Evolutionary conservation across 1,139 yeast genomes (phyloP).

Genomic region (Blastobotrys indianensis): DNA sequence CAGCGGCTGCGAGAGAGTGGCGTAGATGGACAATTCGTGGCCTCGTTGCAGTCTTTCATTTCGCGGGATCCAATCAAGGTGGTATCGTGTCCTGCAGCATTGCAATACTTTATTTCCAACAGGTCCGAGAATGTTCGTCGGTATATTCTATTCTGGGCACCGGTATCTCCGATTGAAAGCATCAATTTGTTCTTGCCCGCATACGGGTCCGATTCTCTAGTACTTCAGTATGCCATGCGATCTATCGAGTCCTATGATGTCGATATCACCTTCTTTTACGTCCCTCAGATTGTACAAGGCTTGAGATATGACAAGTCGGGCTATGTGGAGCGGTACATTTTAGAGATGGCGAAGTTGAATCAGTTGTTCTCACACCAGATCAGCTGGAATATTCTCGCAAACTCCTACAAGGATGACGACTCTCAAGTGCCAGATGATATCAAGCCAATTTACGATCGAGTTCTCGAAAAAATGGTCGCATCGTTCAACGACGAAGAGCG

Average conservation of each 20-base stretch:
- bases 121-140: slow-evolving; percentile 22
- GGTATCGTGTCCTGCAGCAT: slow-evolving; percentile 56
- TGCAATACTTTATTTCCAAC: slow-evolving; percentile 38
- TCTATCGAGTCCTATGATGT: slow-evolving; percentile 86
- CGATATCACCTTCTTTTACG: slow-evolving; percentile 87
- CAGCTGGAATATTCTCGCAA: slow-evolving; percentile 96
- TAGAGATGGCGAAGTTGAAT: slow-evolving; percentile 88
- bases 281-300: slow-evolving; percentile 94
- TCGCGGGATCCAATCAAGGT: slow-evolving; percentile 56
- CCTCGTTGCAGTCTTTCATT: slow-evolving; percentile 45
- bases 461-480: slow-evolving; percentile 59
- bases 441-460: slow-evolving; percentile 76
- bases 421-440: slow-evolving; percentile 64
- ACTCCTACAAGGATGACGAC: slow-evolving; percentile 85
- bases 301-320: slow-evolving; percentile 78
- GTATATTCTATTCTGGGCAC: slow-evolving; percentile 61
- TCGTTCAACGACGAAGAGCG: slow-evolving; percentile 57
- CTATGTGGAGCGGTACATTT: slow-evolving; percentile 78
- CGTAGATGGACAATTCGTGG: slow-evolving; percentile 28
- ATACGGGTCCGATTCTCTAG: slow-evolving; percentile 57
- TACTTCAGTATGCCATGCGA: slow-evolving; percentile 84
- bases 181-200: slow-evolving; percentile 80
- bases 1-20: slow-evolving; percentile 43
- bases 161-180: slow-evolving; percentile 78
- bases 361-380: slow-evolving; percentile 95